Base-by-base conservation (phyloP, 2,329 filamentous ascomycete genomes). In the Alternaria sp. region DNA sequence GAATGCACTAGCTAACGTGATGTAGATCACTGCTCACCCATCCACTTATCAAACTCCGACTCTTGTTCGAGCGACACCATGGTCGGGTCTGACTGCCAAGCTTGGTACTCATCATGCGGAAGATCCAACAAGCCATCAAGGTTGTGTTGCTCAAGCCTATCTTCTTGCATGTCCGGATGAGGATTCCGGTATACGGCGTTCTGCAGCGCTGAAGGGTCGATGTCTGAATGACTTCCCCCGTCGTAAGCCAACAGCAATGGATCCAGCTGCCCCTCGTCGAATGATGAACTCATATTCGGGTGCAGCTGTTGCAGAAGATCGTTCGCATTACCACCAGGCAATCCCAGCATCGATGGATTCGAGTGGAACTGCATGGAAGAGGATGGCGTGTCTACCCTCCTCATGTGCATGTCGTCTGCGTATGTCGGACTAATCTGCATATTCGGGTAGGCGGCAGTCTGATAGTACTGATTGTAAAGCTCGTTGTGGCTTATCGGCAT, bases 391-490 rank as follows among this genome's bases (percentile, higher is more conserved):
- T 79, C 77, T 25, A 79, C 78, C 57, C 78, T 82, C 61, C 77
- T 82, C 72, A 85, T 80, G 28, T 81, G 77, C 47, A 85, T 72
- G 13, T 80, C 76, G 26, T 79, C 76, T 50, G 73, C 64, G 28
- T 75, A 71, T n/a, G 59, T 65, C 8, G 65, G 57, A 17, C 57
- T 66, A 58, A 75, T 70, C 23, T 65, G 67, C 65, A 79, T 72
- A 50, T 75, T 80, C 17, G 81, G 82, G 50, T 84, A 82, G 43
- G 84, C 73, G 4, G 79, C 78, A n/a, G 81, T 80, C 60, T 87
- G 84, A 67, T 86, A 85, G 72, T 86, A 87, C 49, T 86, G 83
- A 30, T 82, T 81, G 59, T 81, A 81, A 52, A 81, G 69, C 45
- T 83, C 81, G 17, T 76, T 76, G 43, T 81, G 78, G 17, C 79